Evolutionary conservation across 75 land plant genomes (phyloP).

Genomic region (Picea sitchensis): DNA sequence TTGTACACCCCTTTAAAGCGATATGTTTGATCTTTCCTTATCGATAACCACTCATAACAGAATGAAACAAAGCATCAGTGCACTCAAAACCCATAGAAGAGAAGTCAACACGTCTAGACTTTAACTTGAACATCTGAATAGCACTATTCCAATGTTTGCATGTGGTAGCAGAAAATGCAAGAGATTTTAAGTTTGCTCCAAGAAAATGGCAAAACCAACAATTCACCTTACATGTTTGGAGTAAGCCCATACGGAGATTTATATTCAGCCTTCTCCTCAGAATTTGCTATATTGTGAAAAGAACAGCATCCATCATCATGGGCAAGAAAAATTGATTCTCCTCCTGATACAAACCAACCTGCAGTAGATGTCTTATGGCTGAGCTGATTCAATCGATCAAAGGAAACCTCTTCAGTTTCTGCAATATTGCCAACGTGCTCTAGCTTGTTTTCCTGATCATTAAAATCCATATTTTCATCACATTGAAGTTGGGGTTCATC

Average conservation of each 20-base stretch:
- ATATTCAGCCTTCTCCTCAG: slow-evolving; percentile 38
- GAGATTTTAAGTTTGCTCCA: slow-evolving; percentile 64
- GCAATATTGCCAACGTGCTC: slow-evolving; percentile 16
- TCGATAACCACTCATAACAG: slow-evolving; percentile 49
- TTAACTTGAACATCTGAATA: slow-evolving; percentile 36
- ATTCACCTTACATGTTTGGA: not conserved
- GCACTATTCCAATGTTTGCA: slow-evolving; percentile 75
- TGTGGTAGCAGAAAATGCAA: slow-evolving; percentile 60
- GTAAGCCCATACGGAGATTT: no score
- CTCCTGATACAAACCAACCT: slow-evolving; percentile 97
- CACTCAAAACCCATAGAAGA: slow-evolving; percentile 55
- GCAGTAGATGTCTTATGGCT: slow-evolving; percentile 72
- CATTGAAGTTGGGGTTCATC: slow-evolving; percentile 11
- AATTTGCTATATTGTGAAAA: slow-evolving; percentile 71
- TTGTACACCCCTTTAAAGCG: slow-evolving; percentile 51
- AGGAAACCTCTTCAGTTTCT: slow-evolving; percentile 28
- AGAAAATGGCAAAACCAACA: slow-evolving; percentile 49
- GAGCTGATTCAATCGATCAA: slow-evolving; percentile 44
- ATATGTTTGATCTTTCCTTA: slow-evolving; percentile 50
- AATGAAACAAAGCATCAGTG: slow-evolving; percentile 46
- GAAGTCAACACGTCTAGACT: slow-evolving; percentile 57
- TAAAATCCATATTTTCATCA: slow-evolving; percentile 38
- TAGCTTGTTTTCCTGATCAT: slow-evolving; percentile 46
- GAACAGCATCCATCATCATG: slow-evolving; percentile 86
- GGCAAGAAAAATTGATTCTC: slow-evolving; percentile 85